Evolutionary conservation across 441 rosid genomes (phyloP), one percentile per base, ranked within the genome.

Genomic region (Breynia disticha): DNA sequence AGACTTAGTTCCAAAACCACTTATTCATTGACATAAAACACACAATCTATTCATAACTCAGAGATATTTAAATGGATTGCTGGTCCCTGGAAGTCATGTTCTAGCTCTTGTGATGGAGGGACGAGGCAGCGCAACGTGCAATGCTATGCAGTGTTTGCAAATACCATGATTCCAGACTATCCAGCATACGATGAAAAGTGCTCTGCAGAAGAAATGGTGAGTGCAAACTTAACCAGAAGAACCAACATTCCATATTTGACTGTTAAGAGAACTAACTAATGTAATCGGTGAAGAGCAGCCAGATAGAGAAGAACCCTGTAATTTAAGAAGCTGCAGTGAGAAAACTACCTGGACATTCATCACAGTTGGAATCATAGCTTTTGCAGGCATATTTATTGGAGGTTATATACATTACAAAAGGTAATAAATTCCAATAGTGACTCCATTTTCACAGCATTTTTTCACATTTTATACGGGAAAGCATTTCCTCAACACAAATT

Each of bases 31-130:
- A 41, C 44, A 41, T 22, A 28, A 5, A 28, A 28, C 8, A 28
- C 32, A 24, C 35, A 28, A 28, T 28, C 35, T 2, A n/a, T n/a
- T n/a, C n/a, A n/a, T n/a, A 28, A 28, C 44, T 55, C 21, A 55
- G 49, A 55, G 6, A 22, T 55, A 19, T 55, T 43, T 16, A 55
- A 55, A 22, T 55, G 59, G 59, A 38, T 55, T 43, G 19, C 39
- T 22, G 59, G 59, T 16, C n/a, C 59, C 13, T 57, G 61, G 61
- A 48, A 57, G 28, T 20, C 61, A 11, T 48, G 61, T 19, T 47
- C 59, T n/a, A 16, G 50, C 32, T 21, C 45, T 46, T 56, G 60
- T 46, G 60, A 32, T 4, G 52, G 28, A 5, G 42, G 50, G 19
- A 17, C 24, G 16, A 20, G 59, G 59, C 32, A 45, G 16, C 41